Percentiles rank a stretch among this genome's conserved stretches.
Conservation (phyloP, 495 filamentous ascomycete genomes). For the Cenococcum geophilum region DNA sequence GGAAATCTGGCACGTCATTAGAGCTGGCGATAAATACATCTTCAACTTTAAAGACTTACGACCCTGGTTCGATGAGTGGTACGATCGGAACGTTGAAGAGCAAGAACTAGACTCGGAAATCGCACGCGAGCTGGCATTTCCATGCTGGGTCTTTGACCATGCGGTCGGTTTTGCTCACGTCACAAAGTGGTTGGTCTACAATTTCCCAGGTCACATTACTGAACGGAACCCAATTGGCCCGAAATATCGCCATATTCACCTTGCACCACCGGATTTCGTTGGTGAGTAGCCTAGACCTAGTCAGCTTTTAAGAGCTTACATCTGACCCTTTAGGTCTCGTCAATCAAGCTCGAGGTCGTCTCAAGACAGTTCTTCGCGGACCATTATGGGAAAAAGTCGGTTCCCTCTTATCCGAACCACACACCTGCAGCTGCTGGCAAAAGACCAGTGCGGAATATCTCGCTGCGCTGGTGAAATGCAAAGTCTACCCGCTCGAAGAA, state of each 20-base stretch:
- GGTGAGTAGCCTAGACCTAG: conserved; percentile 6
- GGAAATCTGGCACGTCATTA: not conserved
- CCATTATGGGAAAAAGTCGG: not conserved
- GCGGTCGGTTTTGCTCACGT: conserved; percentile 3
- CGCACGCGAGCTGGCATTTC: conserved; percentile 4
- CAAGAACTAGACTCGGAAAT: not conserved
- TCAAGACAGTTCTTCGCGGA: conserved; percentile 10
- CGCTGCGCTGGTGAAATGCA: not conserved
- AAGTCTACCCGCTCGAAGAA: conserved; percentile 7
- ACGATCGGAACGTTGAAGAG: not conserved
- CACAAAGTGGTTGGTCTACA: conserved; percentile 14
- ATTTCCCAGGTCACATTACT: conserved; percentile 8
- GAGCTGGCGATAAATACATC: not conserved
- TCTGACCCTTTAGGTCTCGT: too few relatives aligned
- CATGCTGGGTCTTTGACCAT: conserved; percentile 7
- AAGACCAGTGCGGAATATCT: conserved; percentile 2
- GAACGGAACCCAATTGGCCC: conserved; percentile 6
- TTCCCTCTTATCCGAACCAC: not conserved
- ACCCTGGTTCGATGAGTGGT: conserved; percentile 1
- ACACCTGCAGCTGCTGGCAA: conserved; percentile 5
- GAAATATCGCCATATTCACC: not conserved
- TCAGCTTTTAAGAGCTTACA: too few relatives aligned
- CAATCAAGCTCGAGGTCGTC: too few relatives aligned
- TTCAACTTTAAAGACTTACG: not conserved
- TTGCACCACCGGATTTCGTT: conserved; percentile 10